These are phyloP conservation scores for Aspergillus ruber DNA, from an alignment of 2,329 filamentous ascomycete genomes.

Conservation along the genomic window DNA sequence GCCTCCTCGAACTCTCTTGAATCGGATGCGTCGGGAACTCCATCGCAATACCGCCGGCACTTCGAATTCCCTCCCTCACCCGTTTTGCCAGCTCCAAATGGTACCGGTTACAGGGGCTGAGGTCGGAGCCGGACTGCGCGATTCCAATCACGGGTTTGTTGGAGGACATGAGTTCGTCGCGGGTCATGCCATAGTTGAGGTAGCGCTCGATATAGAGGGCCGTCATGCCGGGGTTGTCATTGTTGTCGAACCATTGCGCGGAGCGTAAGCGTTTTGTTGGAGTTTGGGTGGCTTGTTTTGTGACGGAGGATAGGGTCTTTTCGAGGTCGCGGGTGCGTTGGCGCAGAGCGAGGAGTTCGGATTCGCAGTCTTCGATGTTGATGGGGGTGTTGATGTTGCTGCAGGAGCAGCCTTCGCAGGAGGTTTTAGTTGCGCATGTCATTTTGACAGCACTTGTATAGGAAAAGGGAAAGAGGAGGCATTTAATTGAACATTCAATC, in stretches of 20 bases:
- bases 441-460: background rate
- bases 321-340: constrained; percentile 34
- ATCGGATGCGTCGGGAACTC: constrained; percentile 50
- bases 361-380: constrained; percentile 37
- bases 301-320: constrained; percentile 24
- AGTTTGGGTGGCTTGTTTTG: constrained; percentile 8
- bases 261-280: constrained; percentile 31
- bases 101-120: constrained; percentile 47
- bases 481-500: too few species aligned
- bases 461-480: too few species aligned
- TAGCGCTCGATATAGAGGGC: constrained; percentile 47
- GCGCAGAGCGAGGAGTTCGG: constrained; percentile 33
- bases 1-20: constrained; percentile 43
- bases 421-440: constrained; percentile 9
- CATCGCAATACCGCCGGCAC: constrained; percentile 45
- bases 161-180: constrained; percentile 44
- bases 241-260: constrained; percentile 41
- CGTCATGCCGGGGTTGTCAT: constrained; percentile 39
- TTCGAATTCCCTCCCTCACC: constrained; percentile 46
- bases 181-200: constrained; percentile 46
- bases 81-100: constrained; percentile 46
- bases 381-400: constrained; percentile 13
- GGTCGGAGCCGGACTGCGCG: constrained; percentile 47
- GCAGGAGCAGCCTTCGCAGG: constrained; percentile 31
- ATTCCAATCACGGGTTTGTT: constrained; percentile 47